Base-by-base conservation (phyloP, 768 basidiomycete species). In the Pholiota molesta region DNA sequence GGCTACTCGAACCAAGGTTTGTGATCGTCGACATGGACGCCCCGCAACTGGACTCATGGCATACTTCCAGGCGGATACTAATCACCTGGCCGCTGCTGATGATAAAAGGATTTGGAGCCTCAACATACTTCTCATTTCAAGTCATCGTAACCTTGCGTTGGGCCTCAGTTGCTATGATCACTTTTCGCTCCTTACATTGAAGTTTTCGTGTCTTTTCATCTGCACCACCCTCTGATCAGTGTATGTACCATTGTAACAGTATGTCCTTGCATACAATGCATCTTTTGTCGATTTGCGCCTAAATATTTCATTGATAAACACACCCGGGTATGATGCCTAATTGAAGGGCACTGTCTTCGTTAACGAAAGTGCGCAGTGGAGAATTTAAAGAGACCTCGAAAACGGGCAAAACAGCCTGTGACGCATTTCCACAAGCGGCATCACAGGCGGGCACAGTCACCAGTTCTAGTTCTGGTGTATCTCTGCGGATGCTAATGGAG, bases 221-320 rank as follows among this genome's bases (percentile, higher is more conserved):
- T 51, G 47, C 47, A 49, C 47, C 55, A 17, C 44, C 55, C 40
- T 56, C 35, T 58, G 56, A 57, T 49, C 52, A 54, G 53, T 62
- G 60, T 62, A 64, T 61, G 59, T 67, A 62, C 49, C 60, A 58
- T 60, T 66, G 66, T 65, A 65, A 57, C 60, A 66, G 63, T 66
- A 64, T 66, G 62, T 58, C 58, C 33, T 59, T 26, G 55, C 54
- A 61, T 45, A 51, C 39, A 21, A 54, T 13, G 37, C 23, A 45
- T 35, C 31, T 55, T 44, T 51, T 55, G 55, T 28, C 56, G 40
- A 51, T 58, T 28, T 57, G 55, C 26, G 19, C 26, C 40, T 31
- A 44, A 31, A 31, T n/a, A 16, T n/a, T 31, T 19, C 40, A 16
- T 45, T 39, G 56, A 57, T 57, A 40, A 55, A 17, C n/a, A 31